Evolutionary conservation across 495 filamentous ascomycete species (phyloP).

Genomic region (Penicillium atrosanguineum): DNA sequence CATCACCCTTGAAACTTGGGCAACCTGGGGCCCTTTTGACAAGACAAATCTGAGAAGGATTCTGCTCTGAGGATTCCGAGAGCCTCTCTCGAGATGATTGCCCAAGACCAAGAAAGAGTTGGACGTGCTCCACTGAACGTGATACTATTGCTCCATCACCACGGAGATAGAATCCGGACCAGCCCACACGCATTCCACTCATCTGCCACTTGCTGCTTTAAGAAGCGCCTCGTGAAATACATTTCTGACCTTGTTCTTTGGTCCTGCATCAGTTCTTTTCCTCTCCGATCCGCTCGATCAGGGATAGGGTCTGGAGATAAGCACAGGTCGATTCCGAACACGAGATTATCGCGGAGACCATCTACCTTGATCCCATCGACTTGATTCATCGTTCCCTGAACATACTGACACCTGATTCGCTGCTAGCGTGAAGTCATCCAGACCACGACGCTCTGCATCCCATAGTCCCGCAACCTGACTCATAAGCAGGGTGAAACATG

Average conservation of each 20-base stretch:
- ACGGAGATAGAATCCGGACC: constrained; percentile 18
- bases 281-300: too few species aligned
- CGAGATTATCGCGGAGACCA: too few species aligned
- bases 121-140: constrained; percentile 1
- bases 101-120: background rate
- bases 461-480: background rate
- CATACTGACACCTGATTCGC: background rate
- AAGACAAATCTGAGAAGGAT: background rate
- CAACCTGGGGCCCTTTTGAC: background rate
- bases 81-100: background rate
- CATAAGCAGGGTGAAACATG: background rate
- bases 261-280: background rate
- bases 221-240: background rate
- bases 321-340: too few species aligned
- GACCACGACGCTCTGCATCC: background rate
- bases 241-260: background rate
- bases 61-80: background rate
- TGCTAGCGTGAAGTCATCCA: background rate
- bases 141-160: constrained; percentile 12
- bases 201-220: background rate
- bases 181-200: constrained; percentile 8
- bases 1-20: background rate
- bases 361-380: too few species aligned
- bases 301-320: too few species aligned
- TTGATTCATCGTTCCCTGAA: too few species aligned